Percentiles rank a stretch among this genome's conserved stretches.
Evolutionary conservation across 1,284 basidiomycete species (phyloP).

Genomic region (Tilletia horrida): DNA sequence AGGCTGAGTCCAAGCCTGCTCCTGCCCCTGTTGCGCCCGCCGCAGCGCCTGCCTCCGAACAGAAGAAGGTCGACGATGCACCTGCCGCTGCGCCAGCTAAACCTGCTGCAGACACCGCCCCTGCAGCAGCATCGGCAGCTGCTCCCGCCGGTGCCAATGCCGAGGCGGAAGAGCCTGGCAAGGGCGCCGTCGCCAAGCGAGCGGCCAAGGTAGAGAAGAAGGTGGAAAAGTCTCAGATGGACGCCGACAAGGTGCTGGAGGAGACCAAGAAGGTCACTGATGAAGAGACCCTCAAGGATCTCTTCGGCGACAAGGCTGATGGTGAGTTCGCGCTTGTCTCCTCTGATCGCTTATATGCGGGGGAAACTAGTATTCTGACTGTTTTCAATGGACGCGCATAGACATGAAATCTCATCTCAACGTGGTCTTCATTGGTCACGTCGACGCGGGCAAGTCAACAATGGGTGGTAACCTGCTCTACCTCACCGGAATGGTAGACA

Average conservation of each 20-base stretch:
- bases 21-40: conserved; percentile 20
- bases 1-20: conserved; percentile 27
- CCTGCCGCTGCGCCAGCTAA: not conserved
- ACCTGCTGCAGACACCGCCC: conserved; percentile 15
- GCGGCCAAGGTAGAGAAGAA: conserved; percentile 32
- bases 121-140: conserved; percentile 26
- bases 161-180: conserved; percentile 18
- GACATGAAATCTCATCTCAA: conserved; percentile 53
- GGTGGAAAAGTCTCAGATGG: conserved; percentile 43
- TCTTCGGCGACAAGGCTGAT: conserved; percentile 51
- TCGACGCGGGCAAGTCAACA: conserved; percentile 55
- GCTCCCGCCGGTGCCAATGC: conserved; percentile 25
- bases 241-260: conserved; percentile 50
- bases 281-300: conserved; percentile 53
- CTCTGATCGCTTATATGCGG: not conserved
- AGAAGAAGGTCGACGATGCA: conserved; percentile 17
- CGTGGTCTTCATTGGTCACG: conserved; percentile 54
- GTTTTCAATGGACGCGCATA: not conserved
- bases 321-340: not conserved
- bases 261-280: conserved; percentile 51
- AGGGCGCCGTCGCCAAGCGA: conserved; percentile 25
- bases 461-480: conserved; percentile 53
- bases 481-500: conserved; percentile 55
- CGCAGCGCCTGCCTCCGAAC: conserved; percentile 13
- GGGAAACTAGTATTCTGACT: not conserved